phyloP scores from a whole-genome alignment of 2,329 filamentous ascomycete species.

The Laburnicola sp. region DNA sequence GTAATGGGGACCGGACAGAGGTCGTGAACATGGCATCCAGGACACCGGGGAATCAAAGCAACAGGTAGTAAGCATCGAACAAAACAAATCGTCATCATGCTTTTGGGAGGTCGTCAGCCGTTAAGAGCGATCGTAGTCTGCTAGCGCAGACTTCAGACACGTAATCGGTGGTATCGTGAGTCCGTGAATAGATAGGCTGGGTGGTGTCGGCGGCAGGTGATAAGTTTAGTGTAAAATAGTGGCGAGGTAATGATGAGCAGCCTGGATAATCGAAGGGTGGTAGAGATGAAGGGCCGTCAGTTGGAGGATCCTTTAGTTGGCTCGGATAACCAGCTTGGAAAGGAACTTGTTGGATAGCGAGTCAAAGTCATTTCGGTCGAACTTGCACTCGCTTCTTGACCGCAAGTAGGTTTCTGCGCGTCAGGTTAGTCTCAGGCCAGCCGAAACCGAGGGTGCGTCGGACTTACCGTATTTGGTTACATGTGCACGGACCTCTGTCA shows the following conservation, averaged over 20 bases:
- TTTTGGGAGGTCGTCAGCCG: constrained; percentile 40
- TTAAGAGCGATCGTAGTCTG: constrained; percentile 28
- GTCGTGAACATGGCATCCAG: constrained; percentile 40
- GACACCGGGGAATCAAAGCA: constrained; percentile 45
- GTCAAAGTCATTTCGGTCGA: constrained; percentile 91
- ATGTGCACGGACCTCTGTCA: constrained; percentile 93
- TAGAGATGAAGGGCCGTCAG: constrained; percentile 16
- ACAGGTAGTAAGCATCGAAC: constrained; percentile 32
- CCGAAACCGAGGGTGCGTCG: constrained; percentile 12
- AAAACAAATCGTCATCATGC: constrained; percentile 30
- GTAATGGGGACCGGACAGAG: constrained; percentile 19
- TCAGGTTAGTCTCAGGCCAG: constrained; percentile 47
- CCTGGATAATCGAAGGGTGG: constrained; percentile 12
- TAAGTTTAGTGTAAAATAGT: constrained; percentile 28
- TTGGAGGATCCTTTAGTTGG: constrained; percentile 62
- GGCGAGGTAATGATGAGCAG: constrained; percentile 21
- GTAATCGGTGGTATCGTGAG: constrained; percentile 37
- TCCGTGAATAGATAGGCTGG: constrained; percentile 29
- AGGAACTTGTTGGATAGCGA: constrained; percentile 96
- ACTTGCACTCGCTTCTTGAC: constrained; percentile 75
- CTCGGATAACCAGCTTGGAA: constrained; percentile 92
- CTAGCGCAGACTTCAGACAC: constrained; percentile 34
- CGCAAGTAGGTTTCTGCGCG: constrained; percentile 79
- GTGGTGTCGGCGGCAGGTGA: constrained; percentile 26
- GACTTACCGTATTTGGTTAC: constrained; percentile 89